Base-by-base conservation (phyloP, 495 filamentous ascomycete species). In the Penicillium parvum region DNA sequence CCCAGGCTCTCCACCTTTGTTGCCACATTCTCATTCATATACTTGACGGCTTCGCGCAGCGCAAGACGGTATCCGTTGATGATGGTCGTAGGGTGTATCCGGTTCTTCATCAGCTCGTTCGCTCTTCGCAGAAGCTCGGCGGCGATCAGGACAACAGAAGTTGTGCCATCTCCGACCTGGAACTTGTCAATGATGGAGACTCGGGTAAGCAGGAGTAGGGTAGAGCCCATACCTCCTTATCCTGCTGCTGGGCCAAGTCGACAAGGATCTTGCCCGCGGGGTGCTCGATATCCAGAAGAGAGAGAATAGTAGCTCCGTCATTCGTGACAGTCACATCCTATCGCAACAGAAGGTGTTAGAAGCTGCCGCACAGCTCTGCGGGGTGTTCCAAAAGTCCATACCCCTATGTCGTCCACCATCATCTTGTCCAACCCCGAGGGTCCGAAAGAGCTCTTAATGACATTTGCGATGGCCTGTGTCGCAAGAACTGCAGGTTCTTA, bases 361-460 rank as follows among this genome's bases (percentile, higher is more conserved):
- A 51, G 38, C 40, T 45, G 34, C 43, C n/a, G 8, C 12, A 26
- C 22, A 47, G 55, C 58, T 41, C 28, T 55, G 61, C 57, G 64
- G 64, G 65, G 60, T 49, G 37, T 40, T 43, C 27, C 20, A 19
- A 11, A 11, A 34, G 33, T 42, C 56, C 83, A 49, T 78, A 90
- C 86, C 56, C 92, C 92, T 64, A 97, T 97, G 60, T 99, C 92
- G 67, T 99, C 92, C 60, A 99, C 94, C 94, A 99, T 97, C 94
- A 99, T 97, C 79, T 99, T 99, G 61, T 99, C 92, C 52, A 99
- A 73, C 23, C 92, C 92, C 45, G 88, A 95, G 44, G 92, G 92
- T 28, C 92, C 92, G 64, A 97, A 99, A 10, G 92, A 99, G 69
- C 85, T 95, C 72, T 95, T 96, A 63, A 99, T 89, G 39, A 96